Evolutionary conservation across 305 asterid genomes (phyloP).

Genomic region (Solanum hybrid): DNA sequence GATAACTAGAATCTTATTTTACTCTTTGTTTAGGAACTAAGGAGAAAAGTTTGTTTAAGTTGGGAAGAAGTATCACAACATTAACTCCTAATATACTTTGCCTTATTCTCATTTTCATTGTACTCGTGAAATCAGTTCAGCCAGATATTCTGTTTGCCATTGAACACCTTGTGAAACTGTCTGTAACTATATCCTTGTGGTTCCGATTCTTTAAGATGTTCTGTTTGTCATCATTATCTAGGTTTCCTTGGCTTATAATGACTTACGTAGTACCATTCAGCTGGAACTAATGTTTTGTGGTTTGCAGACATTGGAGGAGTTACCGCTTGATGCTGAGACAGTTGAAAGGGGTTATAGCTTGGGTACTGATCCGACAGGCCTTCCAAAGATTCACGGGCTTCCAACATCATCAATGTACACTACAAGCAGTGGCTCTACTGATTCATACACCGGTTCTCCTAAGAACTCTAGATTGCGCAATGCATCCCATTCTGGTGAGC

Average conservation of each 20-base stretch:
- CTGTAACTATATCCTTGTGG: background rate
- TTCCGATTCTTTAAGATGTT: background rate
- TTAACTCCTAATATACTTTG: background rate
- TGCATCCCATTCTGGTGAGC: constrained; percentile 73
- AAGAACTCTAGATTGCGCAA: constrained; percentile 39
- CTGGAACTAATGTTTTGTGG: background rate
- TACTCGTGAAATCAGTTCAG: background rate
- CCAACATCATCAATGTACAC: constrained; percentile 65
- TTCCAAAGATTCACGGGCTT: constrained; percentile 87
- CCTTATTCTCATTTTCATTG: background rate
- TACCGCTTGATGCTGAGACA: constrained; percentile 78
- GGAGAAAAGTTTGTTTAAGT: background rate
- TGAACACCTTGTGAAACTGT: background rate
- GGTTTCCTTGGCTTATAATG: background rate
- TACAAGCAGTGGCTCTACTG: constrained; percentile 39
- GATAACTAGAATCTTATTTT: background rate
- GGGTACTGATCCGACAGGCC: constrained; percentile 61
- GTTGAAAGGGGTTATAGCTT: constrained; percentile 78
- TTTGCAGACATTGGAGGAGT: constrained; percentile 66
- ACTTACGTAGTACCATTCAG: background rate
- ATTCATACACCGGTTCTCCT: constrained; percentile 49
- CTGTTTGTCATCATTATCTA: background rate
- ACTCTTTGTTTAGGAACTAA: background rate
- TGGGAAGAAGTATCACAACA: background rate
- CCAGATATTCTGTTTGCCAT: background rate